Conservation (phyloP, 2,329 filamentous ascomycete genomes). For the Amylocarpus encephaloides region DNA sequence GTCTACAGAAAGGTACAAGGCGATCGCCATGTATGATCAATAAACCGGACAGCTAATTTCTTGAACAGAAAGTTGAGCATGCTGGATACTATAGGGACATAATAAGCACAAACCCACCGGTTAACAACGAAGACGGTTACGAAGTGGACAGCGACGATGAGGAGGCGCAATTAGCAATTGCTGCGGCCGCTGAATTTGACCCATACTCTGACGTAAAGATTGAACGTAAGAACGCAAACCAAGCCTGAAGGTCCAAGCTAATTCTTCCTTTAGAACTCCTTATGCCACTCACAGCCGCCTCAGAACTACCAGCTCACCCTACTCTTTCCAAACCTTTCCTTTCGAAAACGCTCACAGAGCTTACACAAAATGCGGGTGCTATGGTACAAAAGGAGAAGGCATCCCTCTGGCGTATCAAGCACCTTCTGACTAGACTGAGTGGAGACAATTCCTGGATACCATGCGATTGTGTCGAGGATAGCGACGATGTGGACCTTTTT, state of each 20-base stretch:
- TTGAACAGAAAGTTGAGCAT: constrained; percentile 61
- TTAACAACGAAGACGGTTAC: constrained; percentile 73
- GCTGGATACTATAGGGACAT: constrained; percentile 67
- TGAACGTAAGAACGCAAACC: constrained; percentile 50
- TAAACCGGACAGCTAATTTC: constrained; percentile 11
- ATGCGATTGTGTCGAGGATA: constrained; percentile 50
- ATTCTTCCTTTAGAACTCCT: constrained; percentile 54
- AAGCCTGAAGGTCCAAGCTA: constrained; percentile 9
- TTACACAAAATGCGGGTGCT: constrained; percentile 61
- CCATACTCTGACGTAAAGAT: constrained; percentile 67
- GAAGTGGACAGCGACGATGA: constrained; percentile 66
- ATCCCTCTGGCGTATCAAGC: constrained; percentile 67
- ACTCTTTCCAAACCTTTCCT: constrained; percentile 69
- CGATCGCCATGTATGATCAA: neutral
- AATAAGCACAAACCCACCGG: constrained; percentile 65
- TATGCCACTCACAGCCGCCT: constrained; percentile 66
- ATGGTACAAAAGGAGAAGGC: constrained; percentile 71
- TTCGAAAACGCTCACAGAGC: constrained; percentile 64
- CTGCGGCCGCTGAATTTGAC: constrained; percentile 61
- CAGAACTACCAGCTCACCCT: constrained; percentile 68
- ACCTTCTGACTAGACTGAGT: constrained; percentile 64
- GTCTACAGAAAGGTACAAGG: constrained; percentile 62
- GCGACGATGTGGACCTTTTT: constrained; percentile 49
- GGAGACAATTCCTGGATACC: constrained; percentile 68
- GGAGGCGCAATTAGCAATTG: constrained; percentile 52